Base-by-base conservation (phyloP, 2,329 filamentous ascomycete species). In the Cytospora piceae region DNA sequence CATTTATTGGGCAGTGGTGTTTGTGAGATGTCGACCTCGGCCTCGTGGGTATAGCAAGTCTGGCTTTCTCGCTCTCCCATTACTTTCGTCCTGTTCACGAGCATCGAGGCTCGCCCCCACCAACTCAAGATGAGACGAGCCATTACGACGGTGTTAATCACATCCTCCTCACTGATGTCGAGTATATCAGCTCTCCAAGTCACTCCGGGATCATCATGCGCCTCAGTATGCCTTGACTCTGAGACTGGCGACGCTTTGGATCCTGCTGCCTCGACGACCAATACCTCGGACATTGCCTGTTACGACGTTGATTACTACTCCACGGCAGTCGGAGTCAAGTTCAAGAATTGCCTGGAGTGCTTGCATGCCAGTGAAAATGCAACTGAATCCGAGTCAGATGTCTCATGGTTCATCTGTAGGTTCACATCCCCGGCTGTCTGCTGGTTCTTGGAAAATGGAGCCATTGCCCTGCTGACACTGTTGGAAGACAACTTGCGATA, bases 141-240 rank as follows among this genome's bases (percentile, higher is more conserved):
- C 11, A 55, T 34, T 22, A 34, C 17, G 53, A 22, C 53, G 15
- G 24, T 34, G 29, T 32, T 55, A 14, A 34, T 34, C 27, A 22
- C 56, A 7, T 34, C 32, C 20, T 42, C 7, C 12, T 20, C 32
- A 8, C 37, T 70, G 2, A 54, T 72, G 46, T 64, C 72, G 42
- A 52, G 63, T 46, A 62, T 55, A 4, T 15, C 56, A 14, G 78
- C 77, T 3, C 73, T 85, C 3, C 75, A 82, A 61, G 80, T 85
- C 2, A 80, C 82, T 1, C 81, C 84, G 0, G 81, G 80, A 12
- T 87, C 85, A 0, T 71, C 76, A 12, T 87, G 85, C 70, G 78
- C 83, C 0, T 73, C 79, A 0, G 65, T 80, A 2, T 87, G 85
- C 63, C 70, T 83, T 5, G 78, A 82, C 65, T 73, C 75, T 2